phyloP scores from a whole-genome alignment of 371 early-diverging fungal genomes.

The Chytridium lagenaria region DNA sequence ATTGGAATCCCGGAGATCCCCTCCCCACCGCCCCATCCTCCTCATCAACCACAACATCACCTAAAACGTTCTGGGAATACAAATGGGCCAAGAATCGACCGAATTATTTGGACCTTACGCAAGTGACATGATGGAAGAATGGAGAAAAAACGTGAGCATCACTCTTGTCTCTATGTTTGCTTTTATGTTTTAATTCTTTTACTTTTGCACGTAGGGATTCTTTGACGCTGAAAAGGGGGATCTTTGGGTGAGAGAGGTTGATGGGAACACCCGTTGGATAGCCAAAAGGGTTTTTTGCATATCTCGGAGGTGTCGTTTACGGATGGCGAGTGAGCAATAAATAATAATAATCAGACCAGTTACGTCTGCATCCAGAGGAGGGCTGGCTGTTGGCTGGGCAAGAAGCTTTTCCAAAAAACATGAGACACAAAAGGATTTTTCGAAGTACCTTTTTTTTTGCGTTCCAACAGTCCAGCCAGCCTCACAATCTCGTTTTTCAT shows the following conservation, averaged over 20 bases:
- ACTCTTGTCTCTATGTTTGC: neutral
- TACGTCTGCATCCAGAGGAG: too few species aligned
- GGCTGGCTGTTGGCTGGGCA: too few species aligned
- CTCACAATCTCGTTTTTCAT: too few species aligned
- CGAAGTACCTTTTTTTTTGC: too few species aligned
- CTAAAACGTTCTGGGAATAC: conserved; percentile 38
- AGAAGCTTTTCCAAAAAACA: too few species aligned
- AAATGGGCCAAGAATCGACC: conserved; percentile 32
- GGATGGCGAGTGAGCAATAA: too few species aligned
- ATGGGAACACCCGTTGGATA: conserved; percentile 36
- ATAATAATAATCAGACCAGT: too few species aligned
- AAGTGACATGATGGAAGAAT: conserved; percentile 33
- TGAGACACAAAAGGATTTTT: too few species aligned
- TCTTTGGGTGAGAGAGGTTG: conserved; percentile 38
- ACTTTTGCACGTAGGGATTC: conserved; percentile 13
- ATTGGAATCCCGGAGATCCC: conserved; percentile 44
- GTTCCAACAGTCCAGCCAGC: too few species aligned
- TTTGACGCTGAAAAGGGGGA: conserved; percentile 13
- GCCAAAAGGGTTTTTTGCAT: conserved; percentile 31
- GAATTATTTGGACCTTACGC: conserved; percentile 42
- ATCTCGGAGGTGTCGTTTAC: conserved; percentile 12
- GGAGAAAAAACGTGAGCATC: conserved; percentile 32
- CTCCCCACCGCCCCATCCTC: conserved; percentile 21
- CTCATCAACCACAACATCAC: neutral
- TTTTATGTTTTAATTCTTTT: neutral